Evolutionary conservation across 352 stramenopile species (phyloP), one percentile per base, ranked within the genome.

Genomic region (Globisporangium nagaii): DNA sequence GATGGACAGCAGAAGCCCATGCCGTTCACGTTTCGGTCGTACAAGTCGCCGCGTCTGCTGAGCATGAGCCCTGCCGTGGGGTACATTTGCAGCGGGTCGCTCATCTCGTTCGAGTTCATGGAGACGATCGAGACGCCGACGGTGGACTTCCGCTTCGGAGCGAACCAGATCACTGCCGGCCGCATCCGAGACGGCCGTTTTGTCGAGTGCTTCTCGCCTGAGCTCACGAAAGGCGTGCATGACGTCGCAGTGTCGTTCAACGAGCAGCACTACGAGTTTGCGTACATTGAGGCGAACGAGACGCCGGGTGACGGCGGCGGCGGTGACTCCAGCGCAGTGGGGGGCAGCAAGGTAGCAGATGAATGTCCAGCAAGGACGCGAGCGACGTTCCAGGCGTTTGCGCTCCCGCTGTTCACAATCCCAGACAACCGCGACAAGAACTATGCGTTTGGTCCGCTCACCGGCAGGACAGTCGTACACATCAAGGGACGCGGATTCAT

Each of bases 401-500:
- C 63, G 5, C 65, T 89, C n/a, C 79, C 79, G 25, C 57, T 76
- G 5, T 87, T 89, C 31, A 66, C 68, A 12, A 64, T 81, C 8
- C 72, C 79, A 17, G 44, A 52, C 10, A 81, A 73, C 42, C 51
- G 44, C 20, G 60, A 83, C 7, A 63, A 65, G 2, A 54, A 87
- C 4, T 82, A 73, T 30, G 73, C 63, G 6, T 88, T 88, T 44
- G 79, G 75, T 0, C 51, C 75, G 8, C 58, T 72, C 2, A 62
- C 66, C 8, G 79, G 74, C 1, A 75, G 75, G 0, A 84, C 79
- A 2, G 51, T 70, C 2, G 70, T 87, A 13, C 27, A 70, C 10
- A 76, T 87, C 30, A 85, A 75, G n/a, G 79, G 79, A 5, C 47
- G 55, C 7, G 79, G 75, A 0, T 89, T 89, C 24, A 80, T 87